Base-by-base conservation (phyloP, 371 early-diverging fungal genomes). In the Cokeromyces recurvatus region DNA sequence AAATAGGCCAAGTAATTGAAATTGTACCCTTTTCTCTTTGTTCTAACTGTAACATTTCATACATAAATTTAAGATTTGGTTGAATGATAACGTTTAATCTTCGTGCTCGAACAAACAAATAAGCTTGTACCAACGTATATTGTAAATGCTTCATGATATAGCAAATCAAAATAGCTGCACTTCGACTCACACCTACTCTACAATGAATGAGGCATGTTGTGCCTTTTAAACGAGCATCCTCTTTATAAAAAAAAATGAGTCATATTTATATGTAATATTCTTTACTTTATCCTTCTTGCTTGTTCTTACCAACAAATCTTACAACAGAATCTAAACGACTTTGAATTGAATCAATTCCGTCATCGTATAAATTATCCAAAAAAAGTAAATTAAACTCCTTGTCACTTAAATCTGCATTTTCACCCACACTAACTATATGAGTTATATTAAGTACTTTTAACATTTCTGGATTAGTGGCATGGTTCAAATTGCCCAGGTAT, bases 41-140 rank as follows among this genome's bases (percentile, higher is more conserved):
- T 44, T 84, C 85, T 52, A 80, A 61, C 35, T 81, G 81, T 15
- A 84, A 36, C 40, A 84, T 59, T 48, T 84, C 82, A 44, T 82
- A 84, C 78, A 84, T 81, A 37, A 84, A 81, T 40, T 79, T 69
- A 8, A 84, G 50, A 46, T 84, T 84, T n/a, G 85, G 85, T 35
- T 84, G 85, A 17, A 84, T 84, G 32, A 84, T 81, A 9, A 84
- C 82, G 58, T 78, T 80, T 11, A 84, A 45, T 10, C 85, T 68
- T 23, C 82, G 70, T 4, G 85, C 85, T 9, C 85, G 75, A 14
- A 82, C 82, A 57, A 68, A 75, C 20, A 81, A 47, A 42, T 84
- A 84, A 1, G 85, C 82, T 25, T 79, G 66, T 6, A 79, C 72
- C 3, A 84, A 53, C 9, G 74, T 65, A 16, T 64, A 60, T 8